phyloP scores from a whole-genome alignment of 2,329 filamentous ascomycete species.

The Trichoderma koningiopsis region DNA sequence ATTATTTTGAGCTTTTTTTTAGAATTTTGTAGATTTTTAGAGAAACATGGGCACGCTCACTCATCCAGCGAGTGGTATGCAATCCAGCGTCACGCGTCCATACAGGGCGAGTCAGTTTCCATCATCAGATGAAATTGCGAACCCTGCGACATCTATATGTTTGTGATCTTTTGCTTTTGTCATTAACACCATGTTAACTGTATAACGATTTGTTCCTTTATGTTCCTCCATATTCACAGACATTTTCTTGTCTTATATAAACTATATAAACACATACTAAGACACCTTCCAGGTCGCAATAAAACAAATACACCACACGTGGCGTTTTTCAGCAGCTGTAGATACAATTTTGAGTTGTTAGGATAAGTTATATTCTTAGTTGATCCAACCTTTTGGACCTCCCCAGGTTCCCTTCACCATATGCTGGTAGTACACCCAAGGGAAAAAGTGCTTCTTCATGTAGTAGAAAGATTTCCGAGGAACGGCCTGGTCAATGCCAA shows the following conservation, averaged over 20 bases:
- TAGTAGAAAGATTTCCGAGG: conserved; percentile 62
- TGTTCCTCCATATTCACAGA: neutral
- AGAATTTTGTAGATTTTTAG: too few relatives aligned
- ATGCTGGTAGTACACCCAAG: conserved; percentile 63
- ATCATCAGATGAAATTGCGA: neutral
- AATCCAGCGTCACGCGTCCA: neutral
- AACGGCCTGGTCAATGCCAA: conserved; percentile 59
- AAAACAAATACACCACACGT: neutral
- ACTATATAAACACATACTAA: neutral
- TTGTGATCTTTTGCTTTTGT: neutral
- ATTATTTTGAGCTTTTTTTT: neutral
- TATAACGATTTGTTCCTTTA: neutral
- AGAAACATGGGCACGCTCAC: neutral
- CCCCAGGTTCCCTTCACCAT: conserved; percentile 66
- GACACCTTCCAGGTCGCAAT: neutral
- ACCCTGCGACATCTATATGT: neutral
- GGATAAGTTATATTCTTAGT: neutral
- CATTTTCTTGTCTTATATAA: neutral
- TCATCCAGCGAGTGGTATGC: neutral
- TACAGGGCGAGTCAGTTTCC: neutral
- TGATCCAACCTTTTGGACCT: conserved; percentile 57
- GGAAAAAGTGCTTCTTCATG: conserved; percentile 68
- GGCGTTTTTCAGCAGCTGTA: neutral
- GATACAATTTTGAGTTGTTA: neutral
- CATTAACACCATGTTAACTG: neutral